Evolutionary conservation across 257 asterid genomes (phyloP).

Genomic region (Osmanthus fragrans): DNA sequence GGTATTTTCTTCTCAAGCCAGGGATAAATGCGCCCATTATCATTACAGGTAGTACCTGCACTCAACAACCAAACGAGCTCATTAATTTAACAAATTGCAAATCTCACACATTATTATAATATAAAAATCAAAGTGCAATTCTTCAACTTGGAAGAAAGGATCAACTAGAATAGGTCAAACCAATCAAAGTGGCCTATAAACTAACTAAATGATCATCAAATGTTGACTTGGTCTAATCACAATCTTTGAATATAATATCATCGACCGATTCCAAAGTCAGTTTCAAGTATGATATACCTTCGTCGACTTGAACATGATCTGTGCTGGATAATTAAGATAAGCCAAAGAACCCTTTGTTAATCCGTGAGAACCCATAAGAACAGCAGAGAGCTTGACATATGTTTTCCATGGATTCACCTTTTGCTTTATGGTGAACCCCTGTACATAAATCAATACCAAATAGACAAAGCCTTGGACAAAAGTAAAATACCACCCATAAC

Average conservation of each 20-base stretch:
- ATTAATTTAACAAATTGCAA: background rate
- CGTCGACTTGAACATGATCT: constrained; percentile 93
- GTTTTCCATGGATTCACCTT: constrained; percentile 97
- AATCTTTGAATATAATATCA: background rate
- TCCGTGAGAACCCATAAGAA: constrained; percentile 97
- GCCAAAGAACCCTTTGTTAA: constrained; percentile 91
- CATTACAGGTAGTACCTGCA: constrained; percentile 88
- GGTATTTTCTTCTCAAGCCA: constrained; percentile 88
- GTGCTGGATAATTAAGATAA: constrained; percentile 93
- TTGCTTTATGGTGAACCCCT: constrained; percentile 90
- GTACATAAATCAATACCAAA: constrained; percentile 63
- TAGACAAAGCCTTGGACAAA: constrained; percentile 92
- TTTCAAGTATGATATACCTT: constrained; percentile 47
- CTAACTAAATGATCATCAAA: background rate
- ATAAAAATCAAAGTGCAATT: background rate
- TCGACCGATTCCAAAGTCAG: background rate
- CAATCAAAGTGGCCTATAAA: background rate
- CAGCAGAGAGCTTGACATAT: constrained; percentile 83
- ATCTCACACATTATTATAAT: background rate
- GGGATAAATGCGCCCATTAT: constrained; percentile 95
- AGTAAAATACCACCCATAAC: constrained; percentile 96
- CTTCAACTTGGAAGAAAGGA: constrained; percentile 10
- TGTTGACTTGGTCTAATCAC: constrained; percentile 8
- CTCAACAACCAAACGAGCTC: constrained; percentile 21
- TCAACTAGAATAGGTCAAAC: constrained; percentile 9